Base-by-base conservation (phyloP, 2,329 filamentous ascomycete genomes). In the Lithohypha guttulata region DNA sequence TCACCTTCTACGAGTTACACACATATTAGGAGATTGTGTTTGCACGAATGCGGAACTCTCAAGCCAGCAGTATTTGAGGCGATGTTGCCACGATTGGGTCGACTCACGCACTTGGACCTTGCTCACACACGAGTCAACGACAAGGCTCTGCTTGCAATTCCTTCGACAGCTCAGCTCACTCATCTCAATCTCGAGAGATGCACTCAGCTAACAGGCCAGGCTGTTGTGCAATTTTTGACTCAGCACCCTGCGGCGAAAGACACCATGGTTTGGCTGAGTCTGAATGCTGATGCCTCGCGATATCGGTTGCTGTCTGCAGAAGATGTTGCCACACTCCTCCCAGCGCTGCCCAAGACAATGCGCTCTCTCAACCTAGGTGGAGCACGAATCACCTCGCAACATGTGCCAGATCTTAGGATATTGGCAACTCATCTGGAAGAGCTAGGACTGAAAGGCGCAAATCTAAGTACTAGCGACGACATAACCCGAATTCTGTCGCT, bases 121-220 rank as follows among this genome's bases (percentile, higher is more conserved):
- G 75, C 80, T 7, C 81, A 82, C 49, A 87, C 83, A 1, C 74
- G 79, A 49, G 75, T 91, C 51, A 86, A 78, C 22, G 75, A 85
- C 56, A 64, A 68, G 17, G 82, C 83, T 3, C 67, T 91, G 11
- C 64, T 72, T 50, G 75, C 75, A 14, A 82, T 89, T 46, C 81
- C 83, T 1, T 55, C 67, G n/a, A 78, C 78, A 3, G 83, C 84
- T 8, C 68, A 66, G 46, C 70, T 89, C 47, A 86, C 80, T 1
- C 84, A 91, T 55, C 64, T 91, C 39, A 87, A 85, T 53, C 63
- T 91, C 32, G 76, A 80, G 46, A 84, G 82, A 59, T 89, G 84
- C 65, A 77, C 74, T 37, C 69, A 75, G 38, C 67, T 91, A 38
- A 74, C 75, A 7, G 77, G 81, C 1, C 63, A 73, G 10, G 71